Base-by-base conservation (phyloP, 2,329 filamentous ascomycete species). In the Pseudomassariella vexata region DNA sequence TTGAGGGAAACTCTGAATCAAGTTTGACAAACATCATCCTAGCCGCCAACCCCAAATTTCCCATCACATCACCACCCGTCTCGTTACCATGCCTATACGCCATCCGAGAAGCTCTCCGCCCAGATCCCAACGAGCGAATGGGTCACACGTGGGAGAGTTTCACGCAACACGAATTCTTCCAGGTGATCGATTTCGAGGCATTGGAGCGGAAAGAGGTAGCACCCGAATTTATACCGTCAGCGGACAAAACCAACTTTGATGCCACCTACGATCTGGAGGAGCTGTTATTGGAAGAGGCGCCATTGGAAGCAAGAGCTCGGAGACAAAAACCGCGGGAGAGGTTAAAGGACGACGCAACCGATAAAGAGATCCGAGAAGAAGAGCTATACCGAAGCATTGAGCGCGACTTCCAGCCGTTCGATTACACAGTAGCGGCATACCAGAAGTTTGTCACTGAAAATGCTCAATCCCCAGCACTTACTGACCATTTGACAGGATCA, bases 211-310 rank as follows among this genome's bases (percentile, higher is more conserved):
- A 95, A 56, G 79, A 88, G 52, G 80, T 96, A 26, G 82, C 89
- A 46, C 92, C 92, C 0, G 79, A 96, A 4, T 98, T 98, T 55
- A 76, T 84, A 14, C 92, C 92, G 0, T 95, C 90, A 0, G 89
- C 87, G 35, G 92, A 96, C 29, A 98, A 98, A 72, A 96, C 92
- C 4, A 98, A 98, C 56, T 98, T 98, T 46, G 92, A 98, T 59
- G 92, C 92, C 5, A 98, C 92, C 1, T 96, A 98, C 54, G 92
- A 98, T 57, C 65, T 98, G 30, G 92, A 98, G 55, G 92, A 98
- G 57, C 60, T 98, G 14, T 63, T 98, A 2, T 62, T 98, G 26
- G 92, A 98, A 59, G 92, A 98, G 56, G 92, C 92, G 9, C 92
- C 92, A 1, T 65, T 98, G 5, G 92, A 98, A 59, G 92, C 92